Conservation (phyloP, 1,139 yeast genomes). For the Hyphopichia pseudoburtonii region DNA sequence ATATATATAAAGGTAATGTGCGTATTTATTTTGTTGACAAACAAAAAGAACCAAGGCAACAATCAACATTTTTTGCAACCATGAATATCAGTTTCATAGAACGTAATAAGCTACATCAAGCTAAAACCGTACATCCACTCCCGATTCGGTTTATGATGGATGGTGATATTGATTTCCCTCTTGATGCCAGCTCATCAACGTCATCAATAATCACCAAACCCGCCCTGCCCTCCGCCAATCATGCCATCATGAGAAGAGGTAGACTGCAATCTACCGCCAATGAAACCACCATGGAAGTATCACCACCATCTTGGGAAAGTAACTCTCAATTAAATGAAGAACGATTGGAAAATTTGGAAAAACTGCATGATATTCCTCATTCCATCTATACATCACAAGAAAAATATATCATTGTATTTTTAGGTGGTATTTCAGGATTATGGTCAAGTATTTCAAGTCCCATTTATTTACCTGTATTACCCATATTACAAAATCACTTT, state of each 20-base stretch:
- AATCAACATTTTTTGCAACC: no score
- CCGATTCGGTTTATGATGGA: slow-evolving; percentile 4
- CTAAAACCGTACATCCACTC: slow-evolving; percentile 4
- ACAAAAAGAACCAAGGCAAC: no score
- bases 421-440: slow-evolving; percentile 32
- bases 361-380: slow-evolving; percentile 5
- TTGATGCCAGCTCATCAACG: neutral
- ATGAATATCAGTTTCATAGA: neutral
- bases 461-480: slow-evolving; percentile 66
- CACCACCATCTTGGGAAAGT: slow-evolving; percentile 3
- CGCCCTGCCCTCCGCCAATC: no score
- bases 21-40: no score
- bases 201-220: neutral
- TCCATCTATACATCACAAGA: slow-evolving; percentile 8
- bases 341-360: neutral
- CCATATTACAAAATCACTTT: slow-evolving; percentile 49
- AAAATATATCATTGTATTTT: slow-evolving; percentile 11
- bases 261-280: slow-evolving; percentile 1
- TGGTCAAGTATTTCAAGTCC: slow-evolving; percentile 64
- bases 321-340: slow-evolving; percentile 2
- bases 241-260: slow-evolving; percentile 2
- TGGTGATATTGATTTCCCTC: neutral
- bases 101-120: neutral
- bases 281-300: neutral
- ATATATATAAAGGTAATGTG: no score